These are phyloP conservation scores for Colletotrichum tabaci DNA, from an alignment of 2,329 filamentous ascomycete genomes.

Conservation along the genomic window DNA sequence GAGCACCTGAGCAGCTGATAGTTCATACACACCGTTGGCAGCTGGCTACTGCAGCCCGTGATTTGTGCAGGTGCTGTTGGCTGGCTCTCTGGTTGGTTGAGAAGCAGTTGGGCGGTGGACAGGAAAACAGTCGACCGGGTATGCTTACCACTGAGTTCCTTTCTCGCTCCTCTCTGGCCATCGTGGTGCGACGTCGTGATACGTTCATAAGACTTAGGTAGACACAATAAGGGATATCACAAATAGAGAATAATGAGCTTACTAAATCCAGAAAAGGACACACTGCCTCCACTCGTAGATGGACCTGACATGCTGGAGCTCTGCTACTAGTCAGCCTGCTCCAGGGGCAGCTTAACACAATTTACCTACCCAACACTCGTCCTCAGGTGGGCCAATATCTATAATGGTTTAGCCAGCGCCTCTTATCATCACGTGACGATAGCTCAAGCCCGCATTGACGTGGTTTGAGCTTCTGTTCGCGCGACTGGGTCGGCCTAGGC, in stretches of 20 bases:
- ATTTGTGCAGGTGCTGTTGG: slow-evolving; percentile 29
- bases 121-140: too few relatives aligned
- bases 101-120: background rate
- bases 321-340: too few relatives aligned
- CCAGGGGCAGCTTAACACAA: background rate
- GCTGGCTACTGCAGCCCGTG: slow-evolving; percentile 6
- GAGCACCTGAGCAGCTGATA: too few relatives aligned
- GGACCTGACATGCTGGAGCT: background rate
- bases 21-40: background rate
- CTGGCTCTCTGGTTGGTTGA: slow-evolving; percentile 32
- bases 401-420: too few relatives aligned
- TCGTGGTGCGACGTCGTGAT: too few relatives aligned
- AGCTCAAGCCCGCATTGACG: background rate
- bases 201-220: background rate
- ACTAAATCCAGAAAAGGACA: background rate
- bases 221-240: background rate
- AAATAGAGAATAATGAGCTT: too few relatives aligned
- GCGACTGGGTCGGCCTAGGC: slow-evolving; percentile 8
- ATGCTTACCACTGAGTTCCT: too few relatives aligned
- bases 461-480: slow-evolving; percentile 12
- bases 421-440: background rate
- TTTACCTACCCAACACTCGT: background rate
- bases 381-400: background rate
- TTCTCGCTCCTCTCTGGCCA: too few relatives aligned
- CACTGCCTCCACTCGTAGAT: background rate